Percentiles rank a stretch among this genome's conserved stretches.
phyloP scores from a whole-genome alignment of 805 yeast species.

The Wickerhamiella galacta region DNA sequence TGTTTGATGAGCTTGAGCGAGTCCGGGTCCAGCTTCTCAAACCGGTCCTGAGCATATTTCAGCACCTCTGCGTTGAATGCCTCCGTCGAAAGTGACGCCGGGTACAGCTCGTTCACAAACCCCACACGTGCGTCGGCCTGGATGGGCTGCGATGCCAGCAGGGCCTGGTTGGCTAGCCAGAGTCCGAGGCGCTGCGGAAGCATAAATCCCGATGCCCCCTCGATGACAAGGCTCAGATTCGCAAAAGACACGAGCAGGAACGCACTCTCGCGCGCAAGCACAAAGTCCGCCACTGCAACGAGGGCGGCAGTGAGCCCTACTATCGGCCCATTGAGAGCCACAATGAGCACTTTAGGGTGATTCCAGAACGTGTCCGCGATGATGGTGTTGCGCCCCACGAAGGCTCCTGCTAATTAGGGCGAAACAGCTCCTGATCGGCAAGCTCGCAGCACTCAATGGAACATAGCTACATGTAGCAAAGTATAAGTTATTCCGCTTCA shows the following conservation, averaged over 20 bases:
- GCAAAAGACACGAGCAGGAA: slow-evolving; percentile 61
- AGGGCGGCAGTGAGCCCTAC: slow-evolving; percentile 64
- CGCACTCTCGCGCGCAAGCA: slow-evolving; percentile 41
- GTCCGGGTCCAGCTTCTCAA: slow-evolving; percentile 30
- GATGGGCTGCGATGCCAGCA: slow-evolving; percentile 55
- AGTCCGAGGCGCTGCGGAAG: slow-evolving; percentile 55
- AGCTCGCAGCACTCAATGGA: no score
- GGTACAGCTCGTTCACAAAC: slow-evolving; percentile 41
- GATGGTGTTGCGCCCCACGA: slow-evolving; percentile 55
- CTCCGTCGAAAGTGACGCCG: slow-evolving; percentile 25
- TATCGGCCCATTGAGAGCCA: slow-evolving; percentile 75
- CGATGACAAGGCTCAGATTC: slow-evolving; percentile 66
- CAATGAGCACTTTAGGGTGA: slow-evolving; percentile 54
- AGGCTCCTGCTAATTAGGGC: slow-evolving; percentile 43
- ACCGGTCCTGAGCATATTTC: slow-evolving; percentile 24
- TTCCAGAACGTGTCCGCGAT: slow-evolving; percentile 50
- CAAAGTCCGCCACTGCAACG: slow-evolving; percentile 58
- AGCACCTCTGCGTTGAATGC: slow-evolving; percentile 32
- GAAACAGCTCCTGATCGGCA: no score
- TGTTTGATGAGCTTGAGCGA: slow-evolving; percentile 31
- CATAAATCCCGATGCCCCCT: slow-evolving; percentile 60
- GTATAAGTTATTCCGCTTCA: no score
- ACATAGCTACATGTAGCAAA: no score
- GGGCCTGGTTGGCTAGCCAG: slow-evolving; percentile 55
- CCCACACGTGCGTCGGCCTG: no score